Conservation (phyloP, 2,329 filamentous ascomycete species). For the Fusarium sp. region DNA sequence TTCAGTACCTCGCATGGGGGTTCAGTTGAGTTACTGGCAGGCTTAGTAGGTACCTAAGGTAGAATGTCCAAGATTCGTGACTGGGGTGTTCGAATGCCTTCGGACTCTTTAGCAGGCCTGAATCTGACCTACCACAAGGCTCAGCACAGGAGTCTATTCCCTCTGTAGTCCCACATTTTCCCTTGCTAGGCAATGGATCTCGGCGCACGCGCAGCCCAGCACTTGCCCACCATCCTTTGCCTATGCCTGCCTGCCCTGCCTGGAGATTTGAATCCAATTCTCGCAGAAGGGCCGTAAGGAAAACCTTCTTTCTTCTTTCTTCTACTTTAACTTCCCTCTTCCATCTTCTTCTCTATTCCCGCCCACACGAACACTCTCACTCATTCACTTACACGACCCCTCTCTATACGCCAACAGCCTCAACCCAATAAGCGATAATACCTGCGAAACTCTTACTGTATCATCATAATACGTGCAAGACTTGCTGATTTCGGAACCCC, state of each 20-base stretch:
- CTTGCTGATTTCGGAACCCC: slow-evolving; percentile 22
- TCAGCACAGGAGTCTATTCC: slow-evolving; percentile 3
- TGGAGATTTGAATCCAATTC: slow-evolving; percentile 29
- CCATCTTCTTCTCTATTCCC: slow-evolving; percentile 20
- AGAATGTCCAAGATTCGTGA: slow-evolving; percentile 10
- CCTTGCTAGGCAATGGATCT: slow-evolving; percentile 19
- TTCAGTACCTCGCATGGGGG: not conserved
- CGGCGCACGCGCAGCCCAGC: slow-evolving; percentile 21
- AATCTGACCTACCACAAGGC: slow-evolving; percentile 31
- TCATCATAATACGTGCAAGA: slow-evolving; percentile 19
- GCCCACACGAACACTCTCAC: not conserved
- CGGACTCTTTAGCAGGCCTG: slow-evolving; percentile 24
- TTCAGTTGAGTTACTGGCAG: slow-evolving; percentile 13
- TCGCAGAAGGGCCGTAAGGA: slow-evolving; percentile 33
- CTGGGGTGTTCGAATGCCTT: slow-evolving; percentile 18
- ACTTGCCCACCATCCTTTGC: slow-evolving; percentile 15
- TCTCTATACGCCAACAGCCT: not conserved
- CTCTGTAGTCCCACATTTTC: slow-evolving; percentile 25
- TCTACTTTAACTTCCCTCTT: slow-evolving; percentile 18
- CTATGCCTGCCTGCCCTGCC: slow-evolving; percentile 24
- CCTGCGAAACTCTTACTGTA: slow-evolving; percentile 15
- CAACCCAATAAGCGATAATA: slow-evolving; percentile 7
- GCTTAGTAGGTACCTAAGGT: too few relatives aligned
- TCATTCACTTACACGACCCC: not conserved
- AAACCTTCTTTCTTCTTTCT: slow-evolving; percentile 37